Evolutionary conservation across 257 asterid species (phyloP).

Genomic region (Nicotiana obtusifolia): DNA sequence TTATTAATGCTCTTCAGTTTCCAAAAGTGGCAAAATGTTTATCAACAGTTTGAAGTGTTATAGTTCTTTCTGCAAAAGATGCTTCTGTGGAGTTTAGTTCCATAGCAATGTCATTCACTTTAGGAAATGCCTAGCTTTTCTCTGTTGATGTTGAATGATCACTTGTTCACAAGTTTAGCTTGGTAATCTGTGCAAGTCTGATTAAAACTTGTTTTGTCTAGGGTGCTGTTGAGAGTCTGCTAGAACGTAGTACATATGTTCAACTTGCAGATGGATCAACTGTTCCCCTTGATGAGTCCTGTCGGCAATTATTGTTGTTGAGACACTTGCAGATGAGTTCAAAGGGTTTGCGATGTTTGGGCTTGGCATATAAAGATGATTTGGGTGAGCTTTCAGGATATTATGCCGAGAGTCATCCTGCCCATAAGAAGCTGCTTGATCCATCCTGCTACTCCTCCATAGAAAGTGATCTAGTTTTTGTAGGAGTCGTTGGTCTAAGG

Average conservation of each 20-base stretch:
- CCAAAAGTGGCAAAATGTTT: neutral
- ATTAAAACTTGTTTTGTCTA: constrained; percentile 16
- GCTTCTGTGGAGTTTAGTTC: neutral
- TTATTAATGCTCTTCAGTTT: neutral
- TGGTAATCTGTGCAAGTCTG: neutral
- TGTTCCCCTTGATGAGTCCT: constrained; percentile 52
- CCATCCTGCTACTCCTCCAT: constrained; percentile 59
- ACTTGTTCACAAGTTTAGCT: neutral
- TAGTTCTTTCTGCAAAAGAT: neutral
- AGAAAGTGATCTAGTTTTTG: constrained; percentile 69
- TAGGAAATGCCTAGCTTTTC: constrained; percentile 9
- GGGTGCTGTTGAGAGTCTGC: constrained; percentile 93
- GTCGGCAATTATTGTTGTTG: constrained; percentile 42
- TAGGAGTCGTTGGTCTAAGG: constrained; percentile 82
- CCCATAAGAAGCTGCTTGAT: constrained; percentile 67
- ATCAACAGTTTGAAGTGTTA: neutral
- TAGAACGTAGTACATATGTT: constrained; percentile 63
- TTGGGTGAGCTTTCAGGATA: constrained; percentile 73
- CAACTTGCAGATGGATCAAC: constrained; percentile 75
- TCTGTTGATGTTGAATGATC: neutral
- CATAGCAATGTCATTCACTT: neutral
- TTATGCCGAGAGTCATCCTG: constrained; percentile 52
- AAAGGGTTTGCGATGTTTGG: constrained; percentile 78
- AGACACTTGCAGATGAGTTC: constrained; percentile 72
- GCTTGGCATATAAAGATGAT: constrained; percentile 74